Evolutionary conservation across 768 basidiomycete genomes (phyloP), one percentile per base, ranked within the genome.

Genomic region (Boletus tylopilopsis): DNA sequence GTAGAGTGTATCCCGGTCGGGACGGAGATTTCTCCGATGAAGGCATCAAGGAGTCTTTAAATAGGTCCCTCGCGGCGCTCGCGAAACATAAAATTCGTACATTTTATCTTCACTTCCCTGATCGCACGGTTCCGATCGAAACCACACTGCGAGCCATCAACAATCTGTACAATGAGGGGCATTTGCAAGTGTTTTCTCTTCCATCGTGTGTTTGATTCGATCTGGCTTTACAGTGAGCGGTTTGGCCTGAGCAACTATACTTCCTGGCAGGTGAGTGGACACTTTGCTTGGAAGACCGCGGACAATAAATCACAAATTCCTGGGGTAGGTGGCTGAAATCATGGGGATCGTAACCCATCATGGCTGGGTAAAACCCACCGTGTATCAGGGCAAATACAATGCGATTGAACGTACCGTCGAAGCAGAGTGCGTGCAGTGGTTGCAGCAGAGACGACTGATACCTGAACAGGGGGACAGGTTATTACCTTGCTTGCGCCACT

Each of bases 351-450:
- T 73, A 54, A 63, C 68, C 32, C 62, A 68, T 38, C 71, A 75
- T 39, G 71, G 73, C 23, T 79, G 71, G 67, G 68, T 81, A 60
- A 68, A 68, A 60, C 80, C 76, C 1, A 73, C 70, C 0, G 71
- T 72, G 8, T 83, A 79, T 56, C 77, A 80, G 56, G 73, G 71
- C 3, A 56, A 69, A 33, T 79, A 77, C 58, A 78, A 77, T 57
- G 72, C 72, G 6, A 62, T 79, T 13, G 67, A 73, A 49, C 66
- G 77, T 22, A 56, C 53, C 6, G 64, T 66, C 12, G 73, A 76
- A 63, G 61, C 63, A 2, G 73, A 74, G 58, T 53, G 15, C 9
- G 51, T 49, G 37, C 4, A 19, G 16, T 34, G 18, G n/a, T 8
- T 24, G 18, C 30, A 35, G 19, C 1, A 38, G 23, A 41, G 38